Base-by-base conservation (phyloP, 441 rosid species). In the Aquilaria agallochum region DNA sequence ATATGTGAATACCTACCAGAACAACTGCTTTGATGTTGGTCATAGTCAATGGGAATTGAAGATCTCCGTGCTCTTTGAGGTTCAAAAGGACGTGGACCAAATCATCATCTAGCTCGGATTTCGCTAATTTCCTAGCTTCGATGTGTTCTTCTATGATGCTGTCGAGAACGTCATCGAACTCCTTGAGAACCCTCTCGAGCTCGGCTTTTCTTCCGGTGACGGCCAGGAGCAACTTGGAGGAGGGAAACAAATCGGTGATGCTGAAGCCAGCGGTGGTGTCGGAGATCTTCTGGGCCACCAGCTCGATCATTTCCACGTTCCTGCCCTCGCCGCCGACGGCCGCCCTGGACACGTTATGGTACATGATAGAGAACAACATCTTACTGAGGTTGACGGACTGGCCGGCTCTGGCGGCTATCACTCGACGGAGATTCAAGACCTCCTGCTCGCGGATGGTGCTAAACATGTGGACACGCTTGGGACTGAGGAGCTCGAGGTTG, bases 241-340 rank as follows among this genome's bases (percentile, higher is more conserved):
- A 78, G 15, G 79, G 79, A 46, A 47, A 77, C 45, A 77, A 4
- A 66, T 77, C 82, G 11, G 68, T 42, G 27, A 68, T 5, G 62
- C 32, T 53, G 12, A 74, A 74, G 0, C 78, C 73, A 10, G 33
- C 65, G 10, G 44, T 46, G 11, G 67, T 15, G 67, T 31, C n/a
- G 3, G 31, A 30, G 42, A 36, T 36, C 42, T 60, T 61, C 15
- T 60, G 20, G n/a, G 64, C 55, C 27, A 56, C 20, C 4, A 51
- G 52, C 6, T 62, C 54, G 51, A 77, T 70, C 9, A 48, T 48
- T 4, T 56, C 55, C 5, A 67, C 51, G 2, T 58, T 63, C n/a
- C 69, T 54, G 14, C 56, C 34, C 50, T 56, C 60, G 32, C 10
- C 58, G 34, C 74, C 72, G 51, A 75, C 75, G n/a, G 75, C 75